These are phyloP conservation scores for Termitomyces sp. DNA, from an alignment of 768 basidiomycete species.

Conservation along the genomic window DNA sequence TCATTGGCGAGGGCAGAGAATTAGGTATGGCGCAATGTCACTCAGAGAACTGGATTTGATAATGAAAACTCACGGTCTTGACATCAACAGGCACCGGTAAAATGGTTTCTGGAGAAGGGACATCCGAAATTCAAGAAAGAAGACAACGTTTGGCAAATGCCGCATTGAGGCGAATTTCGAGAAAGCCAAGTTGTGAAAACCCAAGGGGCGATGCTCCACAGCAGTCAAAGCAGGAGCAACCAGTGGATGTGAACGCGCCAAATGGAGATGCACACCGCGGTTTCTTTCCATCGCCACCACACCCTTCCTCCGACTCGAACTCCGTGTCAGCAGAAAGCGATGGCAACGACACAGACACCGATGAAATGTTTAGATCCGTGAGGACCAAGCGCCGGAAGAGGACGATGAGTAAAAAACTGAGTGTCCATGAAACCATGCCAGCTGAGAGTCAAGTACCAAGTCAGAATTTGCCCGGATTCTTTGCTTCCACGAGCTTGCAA, in stretches of 20 bases:
- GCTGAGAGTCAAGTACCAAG: background rate
- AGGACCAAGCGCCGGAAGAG: background rate
- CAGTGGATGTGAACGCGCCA: no score
- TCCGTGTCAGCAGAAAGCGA: background rate
- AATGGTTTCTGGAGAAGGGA: background rate
- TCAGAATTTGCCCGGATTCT: background rate
- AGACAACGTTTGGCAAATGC: background rate
- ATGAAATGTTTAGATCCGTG: background rate
- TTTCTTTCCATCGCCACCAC: background rate
- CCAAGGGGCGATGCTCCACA: background rate
- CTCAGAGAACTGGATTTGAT: background rate
- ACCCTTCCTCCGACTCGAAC: background rate
- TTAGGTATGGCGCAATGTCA: background rate
- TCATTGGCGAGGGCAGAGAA: background rate
- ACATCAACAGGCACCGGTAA: background rate
- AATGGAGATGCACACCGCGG: background rate
- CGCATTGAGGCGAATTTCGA: background rate
- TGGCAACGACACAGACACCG: background rate
- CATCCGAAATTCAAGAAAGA: background rate
- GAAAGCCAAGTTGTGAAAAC: background rate
- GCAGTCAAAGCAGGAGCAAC: background rate
- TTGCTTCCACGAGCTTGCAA: background rate
- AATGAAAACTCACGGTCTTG: background rate
- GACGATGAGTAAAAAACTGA: background rate
- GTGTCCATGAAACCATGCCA: background rate